These are phyloP conservation scores for Aspergillus latus DNA, from an alignment of 2,329 filamentous ascomycete genomes.

Conservation along the genomic window DNA sequence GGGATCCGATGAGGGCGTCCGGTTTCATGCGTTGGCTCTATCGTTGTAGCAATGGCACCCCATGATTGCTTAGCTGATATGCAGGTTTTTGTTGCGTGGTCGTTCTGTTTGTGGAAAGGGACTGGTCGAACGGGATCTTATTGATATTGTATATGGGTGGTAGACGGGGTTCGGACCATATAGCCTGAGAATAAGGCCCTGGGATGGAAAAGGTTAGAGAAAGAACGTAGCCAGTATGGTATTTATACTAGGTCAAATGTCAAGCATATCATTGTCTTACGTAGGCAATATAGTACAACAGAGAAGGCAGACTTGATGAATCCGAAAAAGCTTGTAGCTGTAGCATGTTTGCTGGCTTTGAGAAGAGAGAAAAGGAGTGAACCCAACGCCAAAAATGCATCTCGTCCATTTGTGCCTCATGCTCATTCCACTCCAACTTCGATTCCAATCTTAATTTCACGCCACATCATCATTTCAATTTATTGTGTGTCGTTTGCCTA, in stretches of 20 bases:
- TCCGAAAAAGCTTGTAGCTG: not conserved
- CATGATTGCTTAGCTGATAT: too few species aligned
- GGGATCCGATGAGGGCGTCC: too few species aligned
- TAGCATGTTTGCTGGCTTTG: not conserved
- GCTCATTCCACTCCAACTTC: not conserved
- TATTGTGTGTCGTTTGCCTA: not conserved
- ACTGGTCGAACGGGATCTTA: too few species aligned
- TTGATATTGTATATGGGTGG: too few species aligned
- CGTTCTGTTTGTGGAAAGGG: too few species aligned
- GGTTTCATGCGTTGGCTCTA: too few species aligned
- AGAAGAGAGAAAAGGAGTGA: not conserved
- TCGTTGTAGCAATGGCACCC: too few species aligned
- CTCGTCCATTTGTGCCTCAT: not conserved
- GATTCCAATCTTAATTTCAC: not conserved
- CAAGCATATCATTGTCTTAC: slow-evolving; percentile 1
- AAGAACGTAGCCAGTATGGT: not conserved
- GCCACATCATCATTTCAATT: not conserved
- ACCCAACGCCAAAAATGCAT: slow-evolving; percentile 3
- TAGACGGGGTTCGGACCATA: not conserved
- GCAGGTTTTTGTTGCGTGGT: too few species aligned
- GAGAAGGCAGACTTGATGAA: slow-evolving; percentile 4
- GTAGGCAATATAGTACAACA: slow-evolving; percentile 5
- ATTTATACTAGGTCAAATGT: not conserved
- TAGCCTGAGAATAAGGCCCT: not conserved
- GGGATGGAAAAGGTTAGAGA: not conserved